Evolutionary conservation across 2,329 filamentous ascomycete species (phyloP), one percentile per base, ranked within the genome.

Genomic region (Penicillium sp.): DNA sequence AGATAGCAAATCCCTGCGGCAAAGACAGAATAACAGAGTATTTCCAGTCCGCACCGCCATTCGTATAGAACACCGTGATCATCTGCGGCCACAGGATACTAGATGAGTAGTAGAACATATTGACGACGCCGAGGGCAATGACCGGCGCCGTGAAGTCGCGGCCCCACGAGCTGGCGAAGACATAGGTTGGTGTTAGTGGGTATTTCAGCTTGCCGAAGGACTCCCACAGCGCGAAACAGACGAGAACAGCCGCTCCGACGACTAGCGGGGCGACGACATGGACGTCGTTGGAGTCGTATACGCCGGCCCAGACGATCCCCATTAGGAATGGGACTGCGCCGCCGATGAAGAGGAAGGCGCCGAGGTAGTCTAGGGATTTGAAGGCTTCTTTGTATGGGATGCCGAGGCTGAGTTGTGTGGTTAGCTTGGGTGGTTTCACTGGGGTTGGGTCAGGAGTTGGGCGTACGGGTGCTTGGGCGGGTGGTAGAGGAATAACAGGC

Each of bases 91-190:
- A 76, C 13, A 76, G 62, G 38, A 76, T 69, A 51, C 71, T 74
- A 37, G 67, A 69, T 31, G 68, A 69, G 58, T 77, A 77, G 61
- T 76, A 77, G 57, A 76, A 76, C 74, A 77, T 77, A 49, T 72
- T 77, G 19, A 76, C 67, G 39, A 77, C 69, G 37, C 69, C 70
- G 0, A 70, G 64, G 3, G 70, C 70, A 24, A 76, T 64, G 33
- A 70, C 72, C 0, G 74, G 73, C 0, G 70, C 73, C 0, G 74
- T 76, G 38, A 77, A 69, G 38, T 75, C 72, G n/a, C 75, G 65
- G 2, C 75, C 75, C 28, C 66, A 59, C 12, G 69, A 69, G 9
- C 68, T 63, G 4, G 70, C 69, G 57, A 77, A 77, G 56, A 77
- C 64, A 41, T 68, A 64, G 0, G 71, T 65, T 6, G 74, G 74